Conservation (phyloP, 345 rosid species). For the Arabidopsis suecica region DNA sequence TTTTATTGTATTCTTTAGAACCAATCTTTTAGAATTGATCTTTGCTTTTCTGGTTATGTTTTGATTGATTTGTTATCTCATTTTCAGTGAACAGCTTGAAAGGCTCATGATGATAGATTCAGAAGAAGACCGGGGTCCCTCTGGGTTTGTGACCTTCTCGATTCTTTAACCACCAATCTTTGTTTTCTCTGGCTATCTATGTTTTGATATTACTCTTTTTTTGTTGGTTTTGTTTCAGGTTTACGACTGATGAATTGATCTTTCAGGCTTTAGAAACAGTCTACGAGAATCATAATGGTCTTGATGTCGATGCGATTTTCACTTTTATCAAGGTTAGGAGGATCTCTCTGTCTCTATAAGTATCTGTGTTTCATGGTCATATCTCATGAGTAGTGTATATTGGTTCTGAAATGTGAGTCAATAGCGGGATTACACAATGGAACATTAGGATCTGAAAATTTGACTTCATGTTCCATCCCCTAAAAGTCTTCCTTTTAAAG, state of each 20-base stretch:
- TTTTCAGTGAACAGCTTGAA: background rate
- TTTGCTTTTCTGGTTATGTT: background rate
- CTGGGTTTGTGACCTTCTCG: constrained; percentile 1
- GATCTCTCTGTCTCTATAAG: background rate
- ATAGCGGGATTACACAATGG: background rate
- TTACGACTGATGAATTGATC: constrained; percentile 47
- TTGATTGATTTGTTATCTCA: background rate
- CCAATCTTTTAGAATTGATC: background rate
- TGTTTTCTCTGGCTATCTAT: background rate
- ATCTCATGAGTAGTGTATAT: constrained; percentile 1
- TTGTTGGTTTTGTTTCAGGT: constrained; percentile 38
- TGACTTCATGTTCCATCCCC: background rate
- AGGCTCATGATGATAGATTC: background rate
- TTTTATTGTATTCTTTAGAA: background rate
- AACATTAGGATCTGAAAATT: background rate
- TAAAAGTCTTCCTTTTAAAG: background rate
- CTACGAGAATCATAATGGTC: constrained; percentile 52
- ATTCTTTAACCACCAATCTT: background rate
- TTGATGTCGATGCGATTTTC: constrained; percentile 53
- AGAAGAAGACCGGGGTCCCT: background rate
- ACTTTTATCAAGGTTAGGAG: constrained; percentile 55
- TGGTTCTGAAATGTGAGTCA: background rate
- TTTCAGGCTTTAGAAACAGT: constrained; percentile 58
- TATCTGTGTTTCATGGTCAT: constrained; percentile 5
- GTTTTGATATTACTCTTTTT: background rate